Base-by-base conservation (phyloP, 1,284 basidiomycete species). In the Violaceomyces palustris region DNA sequence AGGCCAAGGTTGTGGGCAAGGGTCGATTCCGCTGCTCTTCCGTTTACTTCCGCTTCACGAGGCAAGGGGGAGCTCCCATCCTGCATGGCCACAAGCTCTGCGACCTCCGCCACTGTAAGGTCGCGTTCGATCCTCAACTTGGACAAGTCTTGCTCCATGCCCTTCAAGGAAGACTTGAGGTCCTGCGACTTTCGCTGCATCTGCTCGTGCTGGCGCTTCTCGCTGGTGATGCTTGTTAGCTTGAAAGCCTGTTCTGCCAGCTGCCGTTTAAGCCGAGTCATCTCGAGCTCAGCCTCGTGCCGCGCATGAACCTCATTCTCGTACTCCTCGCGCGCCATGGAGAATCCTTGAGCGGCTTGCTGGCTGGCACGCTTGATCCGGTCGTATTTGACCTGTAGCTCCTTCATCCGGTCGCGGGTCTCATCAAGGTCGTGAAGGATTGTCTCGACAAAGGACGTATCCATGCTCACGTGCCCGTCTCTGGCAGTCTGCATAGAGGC, bases 271-370 rank as follows among this genome's bases (percentile, higher is more conserved):
- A 98, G 77, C 37, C 86, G 81, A 14, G 84, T 85, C 55, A 96
- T 87, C 75, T 94, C 90, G 0, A 86, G 83, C 75, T 97, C 91
- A 2, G 88, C 87, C 56, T 94, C 91, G 18, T 86, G 82, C 17
- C 92, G 81, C 23, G 85, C 83, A 42, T 86, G 83, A 34, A 90
- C 79, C 74, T 97, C 92, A 45, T 82, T 82, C 72, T 94, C 90
- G 69, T 92, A 96, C 73, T 97, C 92, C 40, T 86, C 84, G 57
- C 90, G 87, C 2, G 93, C 92, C 30, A 91, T 87, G 0, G 84
- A 85, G 43, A 97, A 78, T 12, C 93, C 92, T 56, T 92, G 87
- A 46, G 91, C 87, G 60, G 88, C 91, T 64, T 89, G 87, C 68
- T 88, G 87, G 72, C 88, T 93, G n/a, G 52, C 60, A 3, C 57